Base-by-base conservation (phyloP, 495 filamentous ascomycete species). In the Daldinia bambusicola region DNA sequence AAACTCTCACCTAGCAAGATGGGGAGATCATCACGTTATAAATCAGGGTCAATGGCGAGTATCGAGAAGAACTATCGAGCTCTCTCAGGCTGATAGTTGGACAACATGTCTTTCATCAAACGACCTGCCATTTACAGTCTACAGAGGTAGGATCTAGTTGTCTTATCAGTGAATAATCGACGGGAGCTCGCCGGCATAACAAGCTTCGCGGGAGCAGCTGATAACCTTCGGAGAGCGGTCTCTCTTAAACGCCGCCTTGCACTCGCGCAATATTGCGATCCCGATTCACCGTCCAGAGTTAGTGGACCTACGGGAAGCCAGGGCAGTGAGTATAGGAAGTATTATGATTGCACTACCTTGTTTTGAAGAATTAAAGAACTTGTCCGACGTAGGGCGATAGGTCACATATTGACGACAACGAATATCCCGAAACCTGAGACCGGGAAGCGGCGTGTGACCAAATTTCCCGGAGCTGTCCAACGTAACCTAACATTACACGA, bases 191-290 rank as follows among this genome's bases (percentile, higher is more conserved):
- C 64, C n/a, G 22, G 61, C 50, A 38, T 40, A 56, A 65, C 55
- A 68, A 65, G 41, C 70, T 72, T 68, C 50, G 48, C 36, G 30
- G 36, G 38, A 56, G 18, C 45, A 63, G n/a, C 43, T 20, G 37
- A 14, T 41, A 61, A 58, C 58, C 64, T 66, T 74, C 63, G 71
- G 71, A 30, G 57, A 51, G 66, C 75, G 75, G 75, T 40, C 45
- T 12, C 66, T 75, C 6, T 18, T 13, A 73, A 62, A 13, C 37
- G 41, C 75, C 75, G 75, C 52, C 31, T 69, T 66, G 52, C 73
- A 53, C 55, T 62, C 57, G 66, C 69, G 52, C 73, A 53, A 61
- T 62, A 53, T 67, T 36, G 37, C 61, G 55, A 52, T 66, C 9
- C 70, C 74, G 71, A 76, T 31, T 13, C 30, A 31, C 72, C 72